These are phyloP conservation scores for Gymnopilus junonius DNA, from an alignment of 768 basidiomycete genomes.

Conservation along the genomic window DNA sequence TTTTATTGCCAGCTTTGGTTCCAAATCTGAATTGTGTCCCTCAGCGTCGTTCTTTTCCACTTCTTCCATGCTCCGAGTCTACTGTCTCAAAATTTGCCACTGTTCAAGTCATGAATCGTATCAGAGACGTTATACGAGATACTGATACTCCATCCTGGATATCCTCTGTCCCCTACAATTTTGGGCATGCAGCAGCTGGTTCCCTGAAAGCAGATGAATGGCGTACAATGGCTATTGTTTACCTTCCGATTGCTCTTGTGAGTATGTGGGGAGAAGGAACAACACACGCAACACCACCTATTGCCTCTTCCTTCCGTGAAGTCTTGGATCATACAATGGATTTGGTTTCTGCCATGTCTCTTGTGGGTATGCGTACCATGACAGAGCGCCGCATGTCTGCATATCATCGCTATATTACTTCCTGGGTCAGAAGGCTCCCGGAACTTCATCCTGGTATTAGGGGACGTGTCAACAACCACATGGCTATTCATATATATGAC, in stretches of 20 bases:
- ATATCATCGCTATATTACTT: slow-evolving; percentile 10
- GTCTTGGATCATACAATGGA: slow-evolving; percentile 17
- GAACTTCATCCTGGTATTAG: slow-evolving; percentile 13
- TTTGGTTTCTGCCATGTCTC: slow-evolving; percentile 15
- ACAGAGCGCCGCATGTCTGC: slow-evolving; percentile 1
- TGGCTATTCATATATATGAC: slow-evolving; percentile 24
- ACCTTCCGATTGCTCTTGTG: slow-evolving; percentile 17
- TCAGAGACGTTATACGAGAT: slow-evolving; percentile 26
- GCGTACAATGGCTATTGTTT: slow-evolving; percentile 28
- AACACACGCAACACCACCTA: not conserved
- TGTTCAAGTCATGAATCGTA: slow-evolving; percentile 14
- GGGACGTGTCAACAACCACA: slow-evolving; percentile 20
- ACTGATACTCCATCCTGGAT: slow-evolving; percentile 30
- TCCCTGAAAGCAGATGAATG: slow-evolving; percentile 42
- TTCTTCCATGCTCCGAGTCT: slow-evolving; percentile 15
- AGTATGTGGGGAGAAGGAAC: slow-evolving; percentile 30
- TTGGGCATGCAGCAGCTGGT: slow-evolving; percentile 29
- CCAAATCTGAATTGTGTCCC: not conserved
- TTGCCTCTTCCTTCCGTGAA: not conserved
- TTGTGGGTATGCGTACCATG: slow-evolving; percentile 13
- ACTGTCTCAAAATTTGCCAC: slow-evolving; percentile 6
- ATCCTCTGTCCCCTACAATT: slow-evolving; percentile 30
- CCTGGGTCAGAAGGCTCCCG: slow-evolving; percentile 12
- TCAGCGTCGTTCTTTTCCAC: slow-evolving; percentile 14
- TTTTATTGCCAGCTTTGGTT: not conserved